Conservation (phyloP, 2,329 filamentous ascomycete species). For the Penicillium rolfsii region DNA sequence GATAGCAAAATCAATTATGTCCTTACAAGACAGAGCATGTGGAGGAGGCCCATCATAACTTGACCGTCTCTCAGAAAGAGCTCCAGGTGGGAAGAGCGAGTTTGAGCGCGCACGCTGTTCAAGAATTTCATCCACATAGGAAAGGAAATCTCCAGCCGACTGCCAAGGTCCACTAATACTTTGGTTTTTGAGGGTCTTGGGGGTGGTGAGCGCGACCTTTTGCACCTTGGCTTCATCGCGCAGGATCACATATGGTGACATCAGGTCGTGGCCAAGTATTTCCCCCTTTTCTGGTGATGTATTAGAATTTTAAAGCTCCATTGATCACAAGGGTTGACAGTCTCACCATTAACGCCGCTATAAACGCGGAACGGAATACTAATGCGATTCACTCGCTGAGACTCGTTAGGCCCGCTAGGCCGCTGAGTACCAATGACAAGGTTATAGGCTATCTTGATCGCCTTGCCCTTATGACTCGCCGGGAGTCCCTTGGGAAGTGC, state of each 20-base stretch:
- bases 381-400: constrained; percentile 81
- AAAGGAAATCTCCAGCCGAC: constrained; percentile 68
- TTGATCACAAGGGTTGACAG: too few species aligned
- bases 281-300: constrained; percentile 66
- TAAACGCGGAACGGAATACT: constrained; percentile 92
- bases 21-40: constrained; percentile 68
- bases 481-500: constrained; percentile 85
- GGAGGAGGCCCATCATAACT: constrained; percentile 55
- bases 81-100: constrained; percentile 65
- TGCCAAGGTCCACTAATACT: constrained; percentile 47
- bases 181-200: constrained; percentile 46
- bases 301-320: constrained; percentile 25
- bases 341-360: constrained; percentile 78
- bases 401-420: constrained; percentile 73
- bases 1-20: constrained; percentile 88
- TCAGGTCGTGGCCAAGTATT: constrained; percentile 88
- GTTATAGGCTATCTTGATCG: constrained; percentile 91
- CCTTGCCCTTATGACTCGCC: constrained; percentile 85
- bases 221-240: constrained; percentile 76
- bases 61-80: constrained; percentile 66
- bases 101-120: constrained; percentile 58
- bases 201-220: constrained; percentile 47
- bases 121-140: constrained; percentile 76
- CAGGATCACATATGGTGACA: constrained; percentile 89
- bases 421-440: constrained; percentile 90